A percentile compares a stretch with the other conserved stretches of the same genome.
Conservation (phyloP, 148 eudicot species). For the Rhododendron ferrugineum region DNA sequence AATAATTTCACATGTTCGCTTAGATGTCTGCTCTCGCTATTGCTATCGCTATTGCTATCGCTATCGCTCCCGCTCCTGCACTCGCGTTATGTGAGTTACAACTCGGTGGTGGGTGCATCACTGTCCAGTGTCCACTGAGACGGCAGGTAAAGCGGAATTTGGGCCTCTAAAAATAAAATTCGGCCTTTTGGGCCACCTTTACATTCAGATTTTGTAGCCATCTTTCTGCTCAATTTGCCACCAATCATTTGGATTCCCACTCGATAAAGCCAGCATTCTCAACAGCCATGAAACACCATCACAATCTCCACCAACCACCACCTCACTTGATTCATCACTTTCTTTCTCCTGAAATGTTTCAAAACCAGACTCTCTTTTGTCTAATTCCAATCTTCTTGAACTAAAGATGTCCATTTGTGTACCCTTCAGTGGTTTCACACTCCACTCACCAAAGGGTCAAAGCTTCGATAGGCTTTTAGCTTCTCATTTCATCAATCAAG, state of each 20-base stretch:
- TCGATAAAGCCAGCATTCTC: conserved; percentile 7
- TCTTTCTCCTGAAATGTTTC: conserved; percentile 2
- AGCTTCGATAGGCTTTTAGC: conserved; percentile 23
- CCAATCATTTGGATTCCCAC: conserved; percentile 36
- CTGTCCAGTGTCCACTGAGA: background rate
- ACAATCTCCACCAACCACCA: conserved; percentile 8
- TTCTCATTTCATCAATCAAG: conserved; percentile 25
- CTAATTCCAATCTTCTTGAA: conserved; percentile 8
- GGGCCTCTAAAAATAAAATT: background rate
- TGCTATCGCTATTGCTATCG: no score
- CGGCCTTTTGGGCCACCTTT: background rate
- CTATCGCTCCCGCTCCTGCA: no score
- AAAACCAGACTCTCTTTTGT: conserved; percentile 6
- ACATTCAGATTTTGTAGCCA: background rate
- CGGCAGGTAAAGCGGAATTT: background rate
- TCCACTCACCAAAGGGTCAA: conserved; percentile 30
- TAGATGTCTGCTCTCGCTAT: no score
- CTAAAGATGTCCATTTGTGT: conserved; percentile 40
- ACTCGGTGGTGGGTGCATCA: no score
- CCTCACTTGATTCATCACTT: background rate
- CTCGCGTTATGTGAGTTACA: no score
- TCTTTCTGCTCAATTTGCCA: conserved; percentile 9
- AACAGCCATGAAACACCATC: conserved; percentile 7
- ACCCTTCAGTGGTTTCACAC: conserved; percentile 29
- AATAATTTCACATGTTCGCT: no score